Conservation (phyloP, 2,329 filamentous ascomycete species). For the Fusarium sp. region DNA sequence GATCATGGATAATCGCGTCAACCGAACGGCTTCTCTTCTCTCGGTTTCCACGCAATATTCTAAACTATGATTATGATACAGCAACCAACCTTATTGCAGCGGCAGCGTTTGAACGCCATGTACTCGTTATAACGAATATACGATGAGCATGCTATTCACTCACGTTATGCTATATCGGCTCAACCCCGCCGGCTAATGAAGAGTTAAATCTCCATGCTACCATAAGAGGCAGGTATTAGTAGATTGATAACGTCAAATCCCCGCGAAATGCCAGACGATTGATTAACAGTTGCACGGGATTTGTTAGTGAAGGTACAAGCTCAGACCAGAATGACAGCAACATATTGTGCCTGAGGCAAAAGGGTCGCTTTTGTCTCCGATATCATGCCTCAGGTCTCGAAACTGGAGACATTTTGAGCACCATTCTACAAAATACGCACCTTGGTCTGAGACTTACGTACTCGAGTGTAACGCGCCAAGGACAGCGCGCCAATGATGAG, state of each 20-base stretch:
- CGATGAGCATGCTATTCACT: background rate
- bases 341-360: conserved; percentile 48
- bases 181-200: conserved; percentile 4
- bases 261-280: conserved; percentile 23
- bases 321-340: conserved; percentile 35
- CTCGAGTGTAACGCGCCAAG: background rate
- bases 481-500: conserved; percentile 2
- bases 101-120: background rate
- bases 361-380: conserved; percentile 10
- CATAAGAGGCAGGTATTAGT: background rate
- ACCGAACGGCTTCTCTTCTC: background rate
- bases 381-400: conserved; percentile 38
- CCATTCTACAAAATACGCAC: conserved; percentile 35
- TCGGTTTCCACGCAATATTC: background rate
- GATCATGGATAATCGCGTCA: background rate
- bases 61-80: background rate
- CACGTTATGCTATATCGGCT: background rate
- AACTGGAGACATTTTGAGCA: background rate
- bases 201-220: background rate
- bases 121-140: no score
- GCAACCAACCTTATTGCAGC: background rate
- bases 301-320: conserved; percentile 33
- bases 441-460: conserved; percentile 41
- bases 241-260: conserved; percentile 25
- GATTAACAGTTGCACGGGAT: conserved; percentile 10